Evolutionary conservation across 1,284 basidiomycete species (phyloP).

Genomic region (Ganoderma lingzhi): DNA sequence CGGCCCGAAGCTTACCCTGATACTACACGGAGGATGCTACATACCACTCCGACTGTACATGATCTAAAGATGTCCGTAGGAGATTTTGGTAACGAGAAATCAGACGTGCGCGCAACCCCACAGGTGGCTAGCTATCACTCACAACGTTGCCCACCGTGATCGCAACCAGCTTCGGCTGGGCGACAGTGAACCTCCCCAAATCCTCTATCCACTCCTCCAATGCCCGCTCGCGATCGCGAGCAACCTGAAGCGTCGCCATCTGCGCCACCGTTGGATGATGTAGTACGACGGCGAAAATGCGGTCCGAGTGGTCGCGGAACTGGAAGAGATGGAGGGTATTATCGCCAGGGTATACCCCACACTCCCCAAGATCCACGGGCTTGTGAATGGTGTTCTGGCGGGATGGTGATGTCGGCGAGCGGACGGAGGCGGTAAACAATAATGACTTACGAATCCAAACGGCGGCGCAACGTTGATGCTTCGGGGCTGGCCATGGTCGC

Average conservation of each 20-base stretch:
- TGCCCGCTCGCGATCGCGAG: slow-evolving; percentile 13
- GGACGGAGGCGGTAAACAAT: neutral
- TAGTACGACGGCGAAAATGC: slow-evolving; percentile 24
- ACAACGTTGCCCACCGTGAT: slow-evolving; percentile 12
- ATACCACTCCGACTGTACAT: slow-evolving; percentile 15
- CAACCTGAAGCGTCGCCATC: slow-evolving; percentile 19
- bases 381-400: slow-evolving; percentile 6
- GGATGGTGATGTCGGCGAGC: neutral
- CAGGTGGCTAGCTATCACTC: slow-evolving; percentile 22
- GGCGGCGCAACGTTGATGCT: slow-evolving; percentile 15
- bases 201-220: slow-evolving; percentile 19
- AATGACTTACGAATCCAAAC: slow-evolving; percentile 8
- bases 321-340: slow-evolving; percentile 28
- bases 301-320: slow-evolving; percentile 30
- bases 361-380: slow-evolving; percentile 23
- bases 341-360: slow-evolving; percentile 16
- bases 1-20: neutral
- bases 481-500: slow-evolving; percentile 11
- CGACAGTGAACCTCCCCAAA: slow-evolving; percentile 21
- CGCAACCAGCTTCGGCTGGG: slow-evolving; percentile 15
- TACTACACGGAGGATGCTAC: slow-evolving; percentile 3
- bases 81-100: neutral
- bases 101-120: slow-evolving; percentile 11
- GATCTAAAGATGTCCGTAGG: slow-evolving; percentile 4
- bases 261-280: slow-evolving; percentile 30